These are phyloP conservation scores for Hypoxylon sp. DNA, from an alignment of 2,329 filamentous ascomycete species.

Conservation along the genomic window DNA sequence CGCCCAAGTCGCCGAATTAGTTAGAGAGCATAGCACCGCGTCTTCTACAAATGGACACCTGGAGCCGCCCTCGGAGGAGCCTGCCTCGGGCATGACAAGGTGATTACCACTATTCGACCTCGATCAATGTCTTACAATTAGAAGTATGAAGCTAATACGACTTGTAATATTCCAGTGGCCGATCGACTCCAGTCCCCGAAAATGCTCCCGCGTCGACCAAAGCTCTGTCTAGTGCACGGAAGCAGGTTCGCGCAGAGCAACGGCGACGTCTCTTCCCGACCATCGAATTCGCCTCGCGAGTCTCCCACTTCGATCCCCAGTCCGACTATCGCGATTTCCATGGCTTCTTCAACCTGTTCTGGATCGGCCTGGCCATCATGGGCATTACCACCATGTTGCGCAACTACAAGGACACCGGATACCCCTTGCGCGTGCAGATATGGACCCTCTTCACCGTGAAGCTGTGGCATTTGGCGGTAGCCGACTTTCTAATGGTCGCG, in stretches of 20 bases:
- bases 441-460: constrained; percentile 92
- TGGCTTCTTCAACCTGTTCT: constrained; percentile 98
- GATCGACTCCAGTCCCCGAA: constrained; percentile 84
- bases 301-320: constrained; percentile 94
- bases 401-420: constrained; percentile 94
- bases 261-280: constrained; percentile 91
- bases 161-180: constrained; percentile 69
- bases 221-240: constrained; percentile 86
- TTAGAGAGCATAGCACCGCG: constrained; percentile 60
- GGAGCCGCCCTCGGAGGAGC: constrained; percentile 55
- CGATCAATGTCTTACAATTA: background rate
- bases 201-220: constrained; percentile 95
- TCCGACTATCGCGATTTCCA: constrained; percentile 95
- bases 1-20: constrained; percentile 62
- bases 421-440: constrained; percentile 86
- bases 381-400: constrained; percentile 93
- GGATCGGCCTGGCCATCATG: constrained; percentile 98
- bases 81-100: constrained; percentile 64
- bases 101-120: constrained; percentile 42
- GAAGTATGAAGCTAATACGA: constrained; percentile 32
- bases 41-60: constrained; percentile 58
- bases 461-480: constrained; percentile 86
- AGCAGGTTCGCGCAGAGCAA: constrained; percentile 84
- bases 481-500: constrained; percentile 87
- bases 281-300: constrained; percentile 89